Percentiles rank a stretch among this genome's conserved stretches.
Evolutionary conservation across 805 yeast genomes (phyloP).

Genomic region (Phaffomyces opuntiae): DNA sequence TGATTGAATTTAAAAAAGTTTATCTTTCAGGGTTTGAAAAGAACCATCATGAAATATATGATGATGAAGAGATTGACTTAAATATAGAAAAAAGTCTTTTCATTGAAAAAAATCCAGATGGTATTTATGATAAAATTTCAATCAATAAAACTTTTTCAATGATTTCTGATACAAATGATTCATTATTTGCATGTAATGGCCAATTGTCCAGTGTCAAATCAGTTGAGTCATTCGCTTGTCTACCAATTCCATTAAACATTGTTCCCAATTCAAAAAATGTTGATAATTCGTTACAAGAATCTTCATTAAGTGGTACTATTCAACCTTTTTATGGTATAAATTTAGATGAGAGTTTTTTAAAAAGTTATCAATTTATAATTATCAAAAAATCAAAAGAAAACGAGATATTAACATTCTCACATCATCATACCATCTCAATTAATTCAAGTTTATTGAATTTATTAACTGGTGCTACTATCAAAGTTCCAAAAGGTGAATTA

Average conservation of each 20-base stretch:
- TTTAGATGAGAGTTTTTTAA: conserved; percentile 31
- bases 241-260: neutral
- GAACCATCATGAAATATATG: conserved; percentile 21
- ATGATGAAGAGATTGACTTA: conserved; percentile 8
- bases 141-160: conserved; percentile 2
- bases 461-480: conserved; percentile 22
- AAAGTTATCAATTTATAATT: conserved; percentile 32
- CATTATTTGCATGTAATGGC: conserved; percentile 25
- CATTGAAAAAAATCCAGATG: neutral
- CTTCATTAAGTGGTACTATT: conserved; percentile 45
- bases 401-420: neutral
- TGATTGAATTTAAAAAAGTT: conserved; percentile 43
- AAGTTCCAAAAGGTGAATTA: conserved; percentile 38
- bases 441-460: conserved; percentile 3
- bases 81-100: neutral
- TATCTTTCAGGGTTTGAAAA: conserved; percentile 54
- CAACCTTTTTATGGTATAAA: conserved; percentile 44
- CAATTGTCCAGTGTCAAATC: conserved; percentile 44
- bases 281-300: conserved; percentile 15
- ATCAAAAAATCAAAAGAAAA: neutral
- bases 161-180: neutral
- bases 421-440: neutral
- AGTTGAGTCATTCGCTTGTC: conserved; percentile 9
- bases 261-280: conserved; percentile 2
- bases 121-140: neutral